Evolutionary conservation across 2,329 filamentous ascomycete species (phyloP).

Genomic region (Periglandula ipomoeae): DNA sequence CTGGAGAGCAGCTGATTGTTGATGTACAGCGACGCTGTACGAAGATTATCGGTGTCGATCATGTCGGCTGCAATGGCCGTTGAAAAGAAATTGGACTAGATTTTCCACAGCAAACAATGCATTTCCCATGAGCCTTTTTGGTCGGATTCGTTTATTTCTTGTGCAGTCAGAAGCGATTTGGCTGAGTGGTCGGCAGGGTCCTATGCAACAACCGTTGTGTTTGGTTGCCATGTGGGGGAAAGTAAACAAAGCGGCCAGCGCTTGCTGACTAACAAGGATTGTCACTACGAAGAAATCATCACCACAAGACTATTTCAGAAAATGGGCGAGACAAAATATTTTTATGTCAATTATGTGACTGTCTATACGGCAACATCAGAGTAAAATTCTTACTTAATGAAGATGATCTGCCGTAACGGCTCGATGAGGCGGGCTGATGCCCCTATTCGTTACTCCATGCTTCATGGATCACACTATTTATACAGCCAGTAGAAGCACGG

Average conservation of each 20-base stretch:
- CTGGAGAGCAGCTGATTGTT: slow-evolving; percentile 62
- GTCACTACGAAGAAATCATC: neutral
- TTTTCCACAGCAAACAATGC: neutral
- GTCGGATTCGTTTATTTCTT: neutral
- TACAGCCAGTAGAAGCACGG: no score
- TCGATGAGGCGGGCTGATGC: no score
- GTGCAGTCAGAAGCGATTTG: slow-evolving; percentile 6
- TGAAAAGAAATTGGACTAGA: neutral
- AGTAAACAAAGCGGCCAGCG: slow-evolving; percentile 26
- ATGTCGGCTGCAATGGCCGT: slow-evolving; percentile 23
- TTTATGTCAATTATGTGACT: no score
- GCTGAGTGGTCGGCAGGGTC: neutral
- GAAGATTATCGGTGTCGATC: slow-evolving; percentile 52
- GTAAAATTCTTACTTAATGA: no score
- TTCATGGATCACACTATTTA: no score
- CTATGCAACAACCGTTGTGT: slow-evolving; percentile 9
- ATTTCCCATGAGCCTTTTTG: neutral
- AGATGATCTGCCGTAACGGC: no score
- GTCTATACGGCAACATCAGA: no score
- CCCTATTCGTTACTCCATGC: no score
- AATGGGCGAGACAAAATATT: no score
- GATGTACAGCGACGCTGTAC: slow-evolving; percentile 61
- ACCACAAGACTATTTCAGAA: no score
- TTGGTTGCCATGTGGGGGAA: slow-evolving; percentile 28
- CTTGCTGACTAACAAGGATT: slow-evolving; percentile 17